A percentile compares a stretch with the other conserved stretches of the same genome.
Evolutionary conservation across 1,139 yeast genomes (phyloP).

Genomic region (Suhomyces terraborum): DNA sequence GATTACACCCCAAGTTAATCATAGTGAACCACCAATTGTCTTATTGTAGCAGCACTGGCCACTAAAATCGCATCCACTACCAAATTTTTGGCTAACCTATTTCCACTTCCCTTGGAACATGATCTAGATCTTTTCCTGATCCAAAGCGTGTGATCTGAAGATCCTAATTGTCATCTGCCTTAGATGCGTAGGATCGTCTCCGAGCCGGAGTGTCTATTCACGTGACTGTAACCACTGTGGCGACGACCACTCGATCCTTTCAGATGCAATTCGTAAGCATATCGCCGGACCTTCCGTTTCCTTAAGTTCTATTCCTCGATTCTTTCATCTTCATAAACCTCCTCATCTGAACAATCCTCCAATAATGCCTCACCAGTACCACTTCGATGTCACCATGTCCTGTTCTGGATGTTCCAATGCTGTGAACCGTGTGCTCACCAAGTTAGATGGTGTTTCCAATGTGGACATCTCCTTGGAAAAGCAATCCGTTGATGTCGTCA

Average conservation of each 20-base stretch:
- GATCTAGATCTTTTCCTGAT: no score
- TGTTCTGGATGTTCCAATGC: conserved; percentile 91
- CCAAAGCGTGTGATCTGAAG: conserved; percentile 2
- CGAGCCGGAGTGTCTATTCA: background rate
- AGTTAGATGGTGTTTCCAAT: conserved; percentile 71
- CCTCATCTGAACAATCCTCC: background rate
- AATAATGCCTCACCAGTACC: conserved; percentile 60
- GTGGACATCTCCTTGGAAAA: conserved; percentile 74
- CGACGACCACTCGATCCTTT: background rate
- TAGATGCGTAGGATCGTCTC: background rate
- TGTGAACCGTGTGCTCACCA: conserved; percentile 72
- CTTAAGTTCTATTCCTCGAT: no score
- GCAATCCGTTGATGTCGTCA: conserved; percentile 79
- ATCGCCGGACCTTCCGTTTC: no score
- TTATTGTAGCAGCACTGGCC: no score
- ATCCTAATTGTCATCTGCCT: conserved; percentile 5
- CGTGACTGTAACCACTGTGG: background rate
- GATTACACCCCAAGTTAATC: no score
- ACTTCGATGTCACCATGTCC: conserved; percentile 76
- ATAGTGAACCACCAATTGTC: no score
- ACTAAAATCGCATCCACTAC: no score
- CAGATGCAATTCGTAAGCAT: background rate
- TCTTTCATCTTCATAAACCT: background rate
- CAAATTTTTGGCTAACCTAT: no score
- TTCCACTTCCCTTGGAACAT: no score